Evolutionary conservation across 2,329 filamentous ascomycete species (phyloP).

Genomic region (Apiospora saccharicola): DNA sequence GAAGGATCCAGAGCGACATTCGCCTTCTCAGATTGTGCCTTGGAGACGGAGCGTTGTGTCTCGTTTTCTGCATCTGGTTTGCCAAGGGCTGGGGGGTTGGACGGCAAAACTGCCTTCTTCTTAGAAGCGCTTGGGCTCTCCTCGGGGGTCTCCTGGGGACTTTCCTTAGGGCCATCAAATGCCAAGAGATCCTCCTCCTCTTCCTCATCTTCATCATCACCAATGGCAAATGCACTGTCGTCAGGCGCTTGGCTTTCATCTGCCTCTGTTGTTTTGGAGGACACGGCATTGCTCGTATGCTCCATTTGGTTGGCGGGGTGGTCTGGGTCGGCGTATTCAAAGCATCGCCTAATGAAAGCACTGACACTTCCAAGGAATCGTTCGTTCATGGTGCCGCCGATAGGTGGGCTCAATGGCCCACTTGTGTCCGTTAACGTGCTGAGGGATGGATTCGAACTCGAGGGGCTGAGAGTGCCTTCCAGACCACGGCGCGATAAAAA

Average conservation of each 20-base stretch:
- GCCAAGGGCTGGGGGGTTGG: slow-evolving; percentile 41
- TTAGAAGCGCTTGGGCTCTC: slow-evolving; percentile 45
- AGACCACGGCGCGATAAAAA: slow-evolving; percentile 92
- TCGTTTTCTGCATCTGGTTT: slow-evolving; percentile 37
- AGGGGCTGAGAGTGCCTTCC: slow-evolving; percentile 75
- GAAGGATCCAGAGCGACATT: slow-evolving; percentile 92
- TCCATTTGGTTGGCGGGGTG: slow-evolving; percentile 67
- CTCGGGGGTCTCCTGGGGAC: slow-evolving; percentile 32
- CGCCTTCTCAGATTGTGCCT: slow-evolving; percentile 76
- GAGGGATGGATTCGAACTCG: slow-evolving; percentile 63
- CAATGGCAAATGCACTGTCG: slow-evolving; percentile 73
- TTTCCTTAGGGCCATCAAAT: slow-evolving; percentile 56
- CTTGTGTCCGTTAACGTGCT: slow-evolving; percentile 49
- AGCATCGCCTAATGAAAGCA: slow-evolving; percentile 94
- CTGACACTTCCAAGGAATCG: slow-evolving; percentile 91
- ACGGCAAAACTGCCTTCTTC: slow-evolving; percentile 52
- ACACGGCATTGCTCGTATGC: slow-evolving; percentile 39
- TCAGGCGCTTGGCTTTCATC: slow-evolving; percentile 40
- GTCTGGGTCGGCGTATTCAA: slow-evolving; percentile 97
- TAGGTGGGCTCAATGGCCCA: slow-evolving; percentile 48
- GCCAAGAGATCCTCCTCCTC: slow-evolving; percentile 66
- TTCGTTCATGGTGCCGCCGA: slow-evolving; percentile 76
- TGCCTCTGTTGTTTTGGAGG: slow-evolving; percentile 35
- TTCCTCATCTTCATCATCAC: slow-evolving; percentile 65
- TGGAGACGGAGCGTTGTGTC: slow-evolving; percentile 56